Conservation (phyloP, 306 rosid species). For the Hippophae gyantsensis region DNA sequence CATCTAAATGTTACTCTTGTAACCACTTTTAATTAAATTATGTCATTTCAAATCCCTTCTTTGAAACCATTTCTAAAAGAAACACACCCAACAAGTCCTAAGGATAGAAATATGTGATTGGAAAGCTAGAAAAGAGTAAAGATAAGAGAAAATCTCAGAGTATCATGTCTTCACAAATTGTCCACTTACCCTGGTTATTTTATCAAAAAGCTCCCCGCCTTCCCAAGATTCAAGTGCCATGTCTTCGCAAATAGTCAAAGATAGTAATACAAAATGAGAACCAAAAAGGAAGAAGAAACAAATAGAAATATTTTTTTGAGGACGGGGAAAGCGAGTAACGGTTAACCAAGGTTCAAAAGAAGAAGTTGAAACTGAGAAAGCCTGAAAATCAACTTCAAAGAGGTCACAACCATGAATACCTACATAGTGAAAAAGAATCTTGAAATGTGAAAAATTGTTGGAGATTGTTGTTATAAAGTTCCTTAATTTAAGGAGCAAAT, state of each 20-base stretch:
- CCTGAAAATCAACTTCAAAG: constrained; percentile 2
- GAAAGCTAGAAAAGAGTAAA: constrained; percentile 1
- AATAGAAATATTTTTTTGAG: constrained; percentile 1
- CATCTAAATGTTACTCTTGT: no score
- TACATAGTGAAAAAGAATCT: constrained; percentile 90
- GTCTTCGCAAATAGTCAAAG: constrained; percentile 42
- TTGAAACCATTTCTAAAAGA: not conserved
- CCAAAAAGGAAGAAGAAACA: constrained; percentile 19
- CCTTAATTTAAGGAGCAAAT: no score
- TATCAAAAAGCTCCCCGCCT: constrained; percentile 99
- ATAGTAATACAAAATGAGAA: constrained; percentile 24
- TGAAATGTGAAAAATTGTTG: constrained; percentile 98
- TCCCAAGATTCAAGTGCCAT: constrained; percentile 99
- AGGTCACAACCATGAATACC: constrained; percentile 36
- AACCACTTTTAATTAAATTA: no score
- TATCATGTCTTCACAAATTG: constrained; percentile 3
- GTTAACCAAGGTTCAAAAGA: constrained; percentile 2
- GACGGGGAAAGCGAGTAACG: constrained; percentile 5
- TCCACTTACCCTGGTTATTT: constrained; percentile 88
- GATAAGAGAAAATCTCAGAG: constrained; percentile 10
- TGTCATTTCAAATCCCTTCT: not conserved
- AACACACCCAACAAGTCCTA: not conserved
- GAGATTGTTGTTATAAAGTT: no score
- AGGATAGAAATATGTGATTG: not conserved
- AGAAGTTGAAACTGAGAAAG: constrained; percentile 6